phyloP scores from a whole-genome alignment of 805 yeast genomes.

The Kuraishia hungarica region DNA sequence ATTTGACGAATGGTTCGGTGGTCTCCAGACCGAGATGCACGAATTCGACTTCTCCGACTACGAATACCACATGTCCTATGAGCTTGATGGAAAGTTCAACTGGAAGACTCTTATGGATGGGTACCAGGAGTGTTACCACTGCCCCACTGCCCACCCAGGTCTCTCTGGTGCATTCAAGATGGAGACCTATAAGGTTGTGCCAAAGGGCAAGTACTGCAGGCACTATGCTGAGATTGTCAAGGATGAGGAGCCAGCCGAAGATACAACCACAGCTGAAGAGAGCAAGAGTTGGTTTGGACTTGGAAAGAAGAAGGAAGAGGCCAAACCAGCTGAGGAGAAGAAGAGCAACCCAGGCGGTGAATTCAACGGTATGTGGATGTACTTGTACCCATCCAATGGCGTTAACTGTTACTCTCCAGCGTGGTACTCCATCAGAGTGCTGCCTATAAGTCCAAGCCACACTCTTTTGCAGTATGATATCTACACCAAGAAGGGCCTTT shows the following conservation, averaged over 20 bases:
- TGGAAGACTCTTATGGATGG: constrained; percentile 66
- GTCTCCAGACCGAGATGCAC: constrained; percentile 40
- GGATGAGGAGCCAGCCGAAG: constrained; percentile 19
- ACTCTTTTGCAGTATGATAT: constrained; percentile 55
- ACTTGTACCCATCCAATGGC: constrained; percentile 52
- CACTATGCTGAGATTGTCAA: constrained; percentile 49
- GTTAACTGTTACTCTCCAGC: constrained; percentile 61
- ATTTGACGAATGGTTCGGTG: constrained; percentile 44
- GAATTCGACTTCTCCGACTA: constrained; percentile 55
- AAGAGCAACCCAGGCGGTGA: constrained; percentile 50
- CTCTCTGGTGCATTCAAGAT: constrained; percentile 46
- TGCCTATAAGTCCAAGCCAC: constrained; percentile 44
- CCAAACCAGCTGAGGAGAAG: constrained; percentile 14
- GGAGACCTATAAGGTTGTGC: constrained; percentile 60
- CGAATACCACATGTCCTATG: constrained; percentile 58
- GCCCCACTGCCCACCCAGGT: constrained; percentile 64
- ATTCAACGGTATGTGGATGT: constrained; percentile 56
- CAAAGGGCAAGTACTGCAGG: constrained; percentile 50
- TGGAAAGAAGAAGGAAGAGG: constrained; percentile 26
- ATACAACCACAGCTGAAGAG: constrained; percentile 25
- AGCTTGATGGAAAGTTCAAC: constrained; percentile 53
- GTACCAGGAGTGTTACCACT: constrained; percentile 60
- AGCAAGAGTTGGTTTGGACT: constrained; percentile 45
- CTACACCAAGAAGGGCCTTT: constrained; percentile 50
- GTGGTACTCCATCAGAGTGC: constrained; percentile 54